A percentile compares a stretch with the other conserved stretches of the same genome.
phyloP scores from a whole-genome alignment of 108 stramenopile genomes.

The Conticribra guillardii region DNA sequence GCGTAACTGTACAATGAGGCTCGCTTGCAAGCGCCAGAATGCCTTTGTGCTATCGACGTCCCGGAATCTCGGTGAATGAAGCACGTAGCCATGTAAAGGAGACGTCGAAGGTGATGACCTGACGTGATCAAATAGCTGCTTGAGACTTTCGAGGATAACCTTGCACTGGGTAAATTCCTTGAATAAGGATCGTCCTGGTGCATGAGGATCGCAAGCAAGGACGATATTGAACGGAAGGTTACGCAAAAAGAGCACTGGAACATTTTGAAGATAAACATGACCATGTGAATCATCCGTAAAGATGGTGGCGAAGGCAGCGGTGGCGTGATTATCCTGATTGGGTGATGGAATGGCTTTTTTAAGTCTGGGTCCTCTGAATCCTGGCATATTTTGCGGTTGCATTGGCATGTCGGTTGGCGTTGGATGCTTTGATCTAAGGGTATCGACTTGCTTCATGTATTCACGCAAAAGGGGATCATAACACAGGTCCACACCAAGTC shows the following conservation, averaged over 20 bases:
- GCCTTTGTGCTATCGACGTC: too few species aligned
- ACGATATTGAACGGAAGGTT: neutral
- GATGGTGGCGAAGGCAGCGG: neutral
- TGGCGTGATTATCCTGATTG: neutral
- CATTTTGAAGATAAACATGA: neutral
- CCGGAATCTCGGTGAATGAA: too few species aligned
- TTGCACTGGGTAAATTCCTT: conserved; percentile 2
- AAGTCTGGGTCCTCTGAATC: neutral
- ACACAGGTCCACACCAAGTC: neutral
- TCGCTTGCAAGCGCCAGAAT: too few species aligned
- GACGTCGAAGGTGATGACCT: neutral
- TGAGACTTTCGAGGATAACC: neutral
- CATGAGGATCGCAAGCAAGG: neutral
- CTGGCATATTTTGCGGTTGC: conserved; percentile 2
- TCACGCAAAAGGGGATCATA: conserved; percentile 2
- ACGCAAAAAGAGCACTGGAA: neutral
- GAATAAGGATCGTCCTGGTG: neutral
- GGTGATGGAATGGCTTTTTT: neutral
- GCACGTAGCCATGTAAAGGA: neutral
- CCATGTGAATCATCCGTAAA: neutral
- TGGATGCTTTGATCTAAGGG: neutral
- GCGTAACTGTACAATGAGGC: too few species aligned
- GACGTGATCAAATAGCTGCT: conserved; percentile 2
- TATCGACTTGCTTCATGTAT: neutral
- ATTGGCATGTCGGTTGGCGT: neutral